Evolutionary conservation across 2,329 filamentous ascomycete genomes (phyloP).

Genomic region (Lecanosticta acicola): DNA sequence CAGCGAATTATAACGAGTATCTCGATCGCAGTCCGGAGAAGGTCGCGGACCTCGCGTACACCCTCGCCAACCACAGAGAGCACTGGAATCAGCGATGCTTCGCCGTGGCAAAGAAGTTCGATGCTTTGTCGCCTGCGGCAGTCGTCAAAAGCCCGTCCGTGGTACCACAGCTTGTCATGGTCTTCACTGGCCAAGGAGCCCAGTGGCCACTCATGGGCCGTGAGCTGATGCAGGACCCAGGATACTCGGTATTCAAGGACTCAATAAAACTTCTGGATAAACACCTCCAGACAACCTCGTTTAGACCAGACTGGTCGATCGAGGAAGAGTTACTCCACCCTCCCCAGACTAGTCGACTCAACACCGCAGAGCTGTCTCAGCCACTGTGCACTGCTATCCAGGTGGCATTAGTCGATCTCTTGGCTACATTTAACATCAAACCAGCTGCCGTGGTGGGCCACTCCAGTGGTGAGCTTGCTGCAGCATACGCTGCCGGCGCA

Average conservation of each 20-base stretch:
- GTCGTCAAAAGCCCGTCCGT: not conserved
- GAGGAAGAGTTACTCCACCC: not conserved
- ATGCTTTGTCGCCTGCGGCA: not conserved
- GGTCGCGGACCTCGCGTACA: slow-evolving; percentile 7
- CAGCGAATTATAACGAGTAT: not conserved
- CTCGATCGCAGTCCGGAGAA: too few species aligned
- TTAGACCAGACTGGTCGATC: not conserved
- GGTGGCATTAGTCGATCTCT: slow-evolving; percentile 7
- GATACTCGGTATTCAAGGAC: too few species aligned
- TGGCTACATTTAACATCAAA: slow-evolving; percentile 14
- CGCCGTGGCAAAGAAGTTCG: slow-evolving; percentile 2
- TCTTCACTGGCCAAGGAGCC: slow-evolving; percentile 20
- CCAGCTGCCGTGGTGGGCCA: slow-evolving; percentile 29
- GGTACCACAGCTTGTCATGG: slow-evolving; percentile 2
- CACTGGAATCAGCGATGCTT: slow-evolving; percentile 2
- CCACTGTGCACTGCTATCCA: slow-evolving; percentile 11
- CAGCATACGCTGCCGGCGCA: slow-evolving; percentile 28
- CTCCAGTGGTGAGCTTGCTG: slow-evolving; percentile 32
- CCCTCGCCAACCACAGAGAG: slow-evolving; percentile 1
- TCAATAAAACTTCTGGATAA: too few species aligned
- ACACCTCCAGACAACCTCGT: not conserved
- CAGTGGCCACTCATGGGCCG: slow-evolving; percentile 15
- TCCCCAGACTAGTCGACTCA: slow-evolving; percentile 3
- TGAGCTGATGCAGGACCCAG: slow-evolving; percentile 19
- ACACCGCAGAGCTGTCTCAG: slow-evolving; percentile 36